Evolutionary conservation across 805 yeast species (phyloP).

Genomic region (Ogataea ramenticola): DNA sequence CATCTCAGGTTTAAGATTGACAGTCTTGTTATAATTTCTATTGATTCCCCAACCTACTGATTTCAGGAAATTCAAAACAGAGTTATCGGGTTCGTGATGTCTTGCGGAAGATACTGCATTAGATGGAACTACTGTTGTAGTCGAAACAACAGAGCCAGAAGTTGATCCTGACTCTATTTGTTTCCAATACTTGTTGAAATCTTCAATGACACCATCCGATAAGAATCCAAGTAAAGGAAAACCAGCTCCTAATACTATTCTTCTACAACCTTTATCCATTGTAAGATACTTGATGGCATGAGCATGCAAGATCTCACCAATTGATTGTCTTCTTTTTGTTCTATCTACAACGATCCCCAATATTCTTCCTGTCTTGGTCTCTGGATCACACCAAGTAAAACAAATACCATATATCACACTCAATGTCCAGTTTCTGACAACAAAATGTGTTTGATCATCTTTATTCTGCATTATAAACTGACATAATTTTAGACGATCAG

Average conservation of each 20-base stretch:
- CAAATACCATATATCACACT: slow-evolving; percentile 48
- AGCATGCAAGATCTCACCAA: slow-evolving; percentile 46
- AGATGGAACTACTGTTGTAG: slow-evolving; percentile 4
- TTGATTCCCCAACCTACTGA: slow-evolving; percentile 35
- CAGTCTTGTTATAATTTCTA: slow-evolving; percentile 4
- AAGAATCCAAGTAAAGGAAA: slow-evolving; percentile 33
- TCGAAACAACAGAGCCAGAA: background rate
- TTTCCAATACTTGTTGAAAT: slow-evolving; percentile 8
- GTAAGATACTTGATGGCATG: slow-evolving; percentile 44
- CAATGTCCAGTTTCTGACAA: slow-evolving; percentile 48
- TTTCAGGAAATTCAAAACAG: slow-evolving; percentile 25
- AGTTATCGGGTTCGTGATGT: slow-evolving; percentile 14
- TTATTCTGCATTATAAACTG: slow-evolving; percentile 14
- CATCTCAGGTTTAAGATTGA: background rate
- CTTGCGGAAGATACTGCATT: background rate
- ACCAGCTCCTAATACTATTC: slow-evolving; percentile 34
- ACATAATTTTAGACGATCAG: slow-evolving; percentile 8
- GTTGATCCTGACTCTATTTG: slow-evolving; percentile 6
- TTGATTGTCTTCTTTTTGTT: slow-evolving; percentile 44
- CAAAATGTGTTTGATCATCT: slow-evolving; percentile 38
- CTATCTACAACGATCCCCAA: slow-evolving; percentile 44
- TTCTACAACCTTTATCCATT: slow-evolving; percentile 33
- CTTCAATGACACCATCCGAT: slow-evolving; percentile 4
- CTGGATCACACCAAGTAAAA: slow-evolving; percentile 42
- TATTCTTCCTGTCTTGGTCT: slow-evolving; percentile 33